These are phyloP conservation scores for Lipomyces sp. DNA, from an alignment of 805 yeast genomes.

Conservation along the genomic window DNA sequence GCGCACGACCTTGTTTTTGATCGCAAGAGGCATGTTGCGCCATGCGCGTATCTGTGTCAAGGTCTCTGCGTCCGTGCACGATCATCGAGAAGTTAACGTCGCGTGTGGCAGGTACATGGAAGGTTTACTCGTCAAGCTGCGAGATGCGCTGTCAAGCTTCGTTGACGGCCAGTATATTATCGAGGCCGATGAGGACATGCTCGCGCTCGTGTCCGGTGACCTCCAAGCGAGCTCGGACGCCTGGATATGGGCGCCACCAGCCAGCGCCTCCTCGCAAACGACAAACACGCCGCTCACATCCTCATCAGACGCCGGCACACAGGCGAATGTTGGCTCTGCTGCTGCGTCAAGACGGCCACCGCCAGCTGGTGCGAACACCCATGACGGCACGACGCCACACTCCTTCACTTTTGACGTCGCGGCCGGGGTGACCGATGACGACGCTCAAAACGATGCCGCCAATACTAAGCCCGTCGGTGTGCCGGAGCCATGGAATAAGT, in stretches of 20 bases:
- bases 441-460: neutral
- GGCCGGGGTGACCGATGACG: constrained; percentile 5
- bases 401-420: constrained; percentile 23
- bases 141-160: constrained; percentile 6
- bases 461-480: neutral
- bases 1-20: constrained; percentile 26
- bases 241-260: constrained; percentile 29
- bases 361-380: neutral
- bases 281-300: neutral
- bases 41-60: constrained; percentile 33
- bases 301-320: neutral
- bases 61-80: constrained; percentile 28
- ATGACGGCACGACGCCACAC: constrained; percentile 16
- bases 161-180: constrained; percentile 11
- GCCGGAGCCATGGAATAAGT: constrained; percentile 23
- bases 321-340: neutral
- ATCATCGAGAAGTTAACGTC: constrained; percentile 32
- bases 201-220: constrained; percentile 51
- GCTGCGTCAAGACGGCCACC: neutral
- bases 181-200: constrained; percentile 30
- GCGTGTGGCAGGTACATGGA: constrained; percentile 29
- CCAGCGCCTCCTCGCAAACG: neutral
- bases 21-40: constrained; percentile 28
- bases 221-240: constrained; percentile 40
- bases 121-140: constrained; percentile 21